Percentiles rank a stretch among this genome's conserved stretches.
phyloP scores from a whole-genome alignment of 2,329 filamentous ascomycete genomes.

The Aphanocladium album region DNA sequence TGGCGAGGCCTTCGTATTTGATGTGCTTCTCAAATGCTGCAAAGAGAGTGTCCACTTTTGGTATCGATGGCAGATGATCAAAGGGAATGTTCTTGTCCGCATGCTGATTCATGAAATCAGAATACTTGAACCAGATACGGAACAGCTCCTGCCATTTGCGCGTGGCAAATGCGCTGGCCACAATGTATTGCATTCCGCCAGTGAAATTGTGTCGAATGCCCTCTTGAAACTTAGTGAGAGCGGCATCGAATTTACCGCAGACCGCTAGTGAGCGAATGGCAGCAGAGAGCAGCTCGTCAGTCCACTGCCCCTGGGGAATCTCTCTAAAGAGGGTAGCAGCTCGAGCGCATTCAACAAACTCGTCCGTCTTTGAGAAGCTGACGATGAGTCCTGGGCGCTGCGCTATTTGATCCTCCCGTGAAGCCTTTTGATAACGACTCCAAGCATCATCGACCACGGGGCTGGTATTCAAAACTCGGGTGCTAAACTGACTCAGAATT shows the following conservation, averaged over 20 bases:
- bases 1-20: constrained; percentile 21
- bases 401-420: constrained; percentile 24
- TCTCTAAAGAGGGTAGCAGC: constrained; percentile 40
- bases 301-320: constrained; percentile 34
- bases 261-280: constrained; percentile 39
- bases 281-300: constrained; percentile 33
- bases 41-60: constrained; percentile 27
- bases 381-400: constrained; percentile 31
- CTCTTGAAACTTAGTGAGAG: constrained; percentile 35
- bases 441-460: constrained; percentile 24
- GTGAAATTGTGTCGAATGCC: constrained; percentile 32
- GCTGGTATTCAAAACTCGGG: background rate
- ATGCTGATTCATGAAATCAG: constrained; percentile 13
- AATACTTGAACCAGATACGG: constrained; percentile 34
- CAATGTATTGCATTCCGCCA: constrained; percentile 39
- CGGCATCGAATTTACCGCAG: constrained; percentile 32
- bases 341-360: constrained; percentile 40
- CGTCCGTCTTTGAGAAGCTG: constrained; percentile 39
- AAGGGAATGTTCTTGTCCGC: constrained; percentile 12
- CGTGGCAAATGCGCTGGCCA: constrained; percentile 35
- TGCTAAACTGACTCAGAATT: background rate
- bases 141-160: constrained; percentile 32
- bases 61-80: constrained; percentile 22
- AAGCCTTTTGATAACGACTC: constrained; percentile 36
- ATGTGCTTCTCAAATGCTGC: constrained; percentile 31